Evolutionary conservation across 805 yeast species (phyloP).

Genomic region (Hanseniaspora occidentalis): DNA sequence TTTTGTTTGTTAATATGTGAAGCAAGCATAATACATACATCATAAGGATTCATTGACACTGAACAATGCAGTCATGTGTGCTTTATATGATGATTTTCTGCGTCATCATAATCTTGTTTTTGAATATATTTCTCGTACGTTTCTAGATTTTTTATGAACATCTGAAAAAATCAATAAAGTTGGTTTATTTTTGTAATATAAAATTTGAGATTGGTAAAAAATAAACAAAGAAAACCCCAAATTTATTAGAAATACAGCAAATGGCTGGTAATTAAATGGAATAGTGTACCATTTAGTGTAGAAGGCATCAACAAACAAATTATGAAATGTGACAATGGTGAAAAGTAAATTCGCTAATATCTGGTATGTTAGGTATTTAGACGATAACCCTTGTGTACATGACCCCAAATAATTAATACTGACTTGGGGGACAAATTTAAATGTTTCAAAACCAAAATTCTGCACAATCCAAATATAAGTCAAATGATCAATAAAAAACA

Average conservation of each 20-base stretch:
- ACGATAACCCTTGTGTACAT: constrained; percentile 21
- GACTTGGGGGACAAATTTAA: constrained; percentile 30
- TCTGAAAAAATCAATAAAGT: constrained; percentile 9
- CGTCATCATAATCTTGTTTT: neutral
- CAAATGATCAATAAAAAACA: constrained; percentile 29
- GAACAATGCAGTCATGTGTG: neutral
- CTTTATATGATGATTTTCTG: too few species aligned
- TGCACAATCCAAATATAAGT: constrained; percentile 30
- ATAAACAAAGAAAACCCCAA: constrained; percentile 10
- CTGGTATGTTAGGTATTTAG: constrained; percentile 13
- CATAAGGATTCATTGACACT: neutral
- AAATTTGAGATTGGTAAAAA: constrained; percentile 17
- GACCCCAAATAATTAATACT: constrained; percentile 28
- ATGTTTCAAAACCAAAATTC: constrained; percentile 12
- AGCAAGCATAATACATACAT: too few species aligned
- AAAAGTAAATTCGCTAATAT: neutral
- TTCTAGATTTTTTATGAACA: neutral
- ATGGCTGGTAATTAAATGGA: constrained; percentile 17
- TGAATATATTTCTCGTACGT: neutral
- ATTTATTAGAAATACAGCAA: constrained; percentile 10
- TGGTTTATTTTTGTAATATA: constrained; percentile 14
- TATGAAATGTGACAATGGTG: neutral
- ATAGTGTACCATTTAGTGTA: constrained; percentile 7
- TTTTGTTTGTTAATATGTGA: neutral
- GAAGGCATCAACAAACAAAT: neutral